These are phyloP conservation scores for Clonostachys byssicola DNA, from an alignment of 2,329 filamentous ascomycete genomes.

Conservation along the genomic window DNA sequence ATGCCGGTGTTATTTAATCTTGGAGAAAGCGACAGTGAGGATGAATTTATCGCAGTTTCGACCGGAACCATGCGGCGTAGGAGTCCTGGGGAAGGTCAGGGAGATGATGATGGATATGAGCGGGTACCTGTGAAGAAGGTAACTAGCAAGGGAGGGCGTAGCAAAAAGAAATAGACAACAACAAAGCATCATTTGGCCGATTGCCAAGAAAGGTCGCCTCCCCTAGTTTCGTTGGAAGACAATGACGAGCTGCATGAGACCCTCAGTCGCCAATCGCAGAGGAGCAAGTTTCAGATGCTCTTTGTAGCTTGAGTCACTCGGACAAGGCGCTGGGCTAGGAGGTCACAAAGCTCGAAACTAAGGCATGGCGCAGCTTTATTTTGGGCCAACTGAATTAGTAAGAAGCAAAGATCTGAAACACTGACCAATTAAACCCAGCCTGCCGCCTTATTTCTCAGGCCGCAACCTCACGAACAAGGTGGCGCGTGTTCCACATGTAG, in stretches of 20 bases:
- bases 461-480: conserved; percentile 4
- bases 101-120: conserved; percentile 46
- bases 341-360: too few species aligned
- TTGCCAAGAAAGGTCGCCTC: too few species aligned
- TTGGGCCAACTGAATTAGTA: background rate
- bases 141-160: conserved; percentile 27
- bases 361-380: background rate
- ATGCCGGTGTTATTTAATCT: conserved; percentile 95
- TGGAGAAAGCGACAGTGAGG: conserved; percentile 91
- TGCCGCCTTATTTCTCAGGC: conserved; percentile 12
- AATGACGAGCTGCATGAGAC: background rate
- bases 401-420: background rate
- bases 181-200: background rate
- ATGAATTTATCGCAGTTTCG: conserved; percentile 69
- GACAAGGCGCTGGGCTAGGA: background rate
- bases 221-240: background rate
- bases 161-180: conserved; percentile 29
- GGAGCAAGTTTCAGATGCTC: too few species aligned
- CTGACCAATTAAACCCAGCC: background rate
- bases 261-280: too few species aligned
- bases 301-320: background rate
- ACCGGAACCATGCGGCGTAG: conserved; percentile 83
- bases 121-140: conserved; percentile 30
- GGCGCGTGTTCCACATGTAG: conserved; percentile 12
- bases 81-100: conserved; percentile 71